Evolutionary conservation across 1,284 basidiomycete genomes (phyloP).

Genomic region (Trichosporon asahii): DNA sequence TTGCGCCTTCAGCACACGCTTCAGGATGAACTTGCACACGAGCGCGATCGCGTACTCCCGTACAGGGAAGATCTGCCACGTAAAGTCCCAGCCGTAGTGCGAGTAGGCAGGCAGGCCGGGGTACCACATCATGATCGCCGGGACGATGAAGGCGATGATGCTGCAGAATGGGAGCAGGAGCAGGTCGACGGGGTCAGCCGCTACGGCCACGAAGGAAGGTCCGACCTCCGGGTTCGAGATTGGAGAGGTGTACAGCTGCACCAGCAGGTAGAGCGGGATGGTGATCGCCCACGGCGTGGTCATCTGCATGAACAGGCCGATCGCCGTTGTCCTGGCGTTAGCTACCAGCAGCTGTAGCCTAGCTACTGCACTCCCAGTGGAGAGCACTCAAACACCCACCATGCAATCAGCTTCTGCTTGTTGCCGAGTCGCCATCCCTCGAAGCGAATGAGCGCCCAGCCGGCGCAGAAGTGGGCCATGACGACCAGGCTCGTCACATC

Average conservation of each 20-base stretch:
- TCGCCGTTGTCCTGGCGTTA: background rate
- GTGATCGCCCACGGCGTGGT: background rate
- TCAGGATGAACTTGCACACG: background rate
- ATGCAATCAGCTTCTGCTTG: background rate
- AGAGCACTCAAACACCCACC: background rate
- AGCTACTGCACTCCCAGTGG: background rate
- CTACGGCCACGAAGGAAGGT: background rate
- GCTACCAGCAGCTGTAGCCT: background rate
- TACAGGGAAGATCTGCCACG: slow-evolving; percentile 7
- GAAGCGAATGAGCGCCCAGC: slow-evolving; percentile 4
- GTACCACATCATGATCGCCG: slow-evolving; percentile 2
- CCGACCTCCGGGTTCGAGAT: background rate
- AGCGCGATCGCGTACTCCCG: background rate
- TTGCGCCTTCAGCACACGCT: background rate
- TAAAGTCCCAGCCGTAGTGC: slow-evolving; percentile 7
- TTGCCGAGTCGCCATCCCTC: background rate
- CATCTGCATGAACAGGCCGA: slow-evolving; percentile 7
- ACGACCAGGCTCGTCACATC: background rate
- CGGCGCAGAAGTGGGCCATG: background rate
- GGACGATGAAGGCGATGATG: background rate
- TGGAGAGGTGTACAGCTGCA: background rate
- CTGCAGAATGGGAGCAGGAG: background rate
- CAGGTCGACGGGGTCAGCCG: background rate
- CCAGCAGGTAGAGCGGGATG: background rate
- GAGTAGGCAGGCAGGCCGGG: background rate